phyloP scores from a whole-genome alignment of 768 basidiomycete genomes.

The Kwoniella botswanensis region DNA sequence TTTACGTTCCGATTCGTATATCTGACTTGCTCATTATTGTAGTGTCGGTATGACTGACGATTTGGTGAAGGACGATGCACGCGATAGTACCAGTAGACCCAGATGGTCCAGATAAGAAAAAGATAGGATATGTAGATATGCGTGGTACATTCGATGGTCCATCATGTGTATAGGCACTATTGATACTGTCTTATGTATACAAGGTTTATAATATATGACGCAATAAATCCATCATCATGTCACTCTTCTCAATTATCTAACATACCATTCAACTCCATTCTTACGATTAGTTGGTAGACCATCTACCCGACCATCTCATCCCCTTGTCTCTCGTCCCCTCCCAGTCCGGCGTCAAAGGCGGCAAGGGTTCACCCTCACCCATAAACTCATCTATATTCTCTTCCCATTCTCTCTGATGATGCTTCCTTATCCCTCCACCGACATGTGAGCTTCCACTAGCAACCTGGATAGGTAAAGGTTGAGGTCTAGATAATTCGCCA shows the following conservation, averaged over 20 bases:
- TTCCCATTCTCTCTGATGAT: not conserved
- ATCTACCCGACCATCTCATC: slow-evolving; percentile 9
- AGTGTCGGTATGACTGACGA: not conserved
- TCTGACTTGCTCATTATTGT: not conserved
- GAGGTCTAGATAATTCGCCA: slow-evolving; percentile 8
- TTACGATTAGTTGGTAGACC: not conserved
- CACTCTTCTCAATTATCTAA: no score
- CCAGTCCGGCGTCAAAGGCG: slow-evolving; percentile 1
- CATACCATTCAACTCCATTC: no score
- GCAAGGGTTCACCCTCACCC: not conserved
- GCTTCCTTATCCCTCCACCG: not conserved
- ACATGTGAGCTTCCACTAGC: not conserved
- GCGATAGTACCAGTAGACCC: not conserved
- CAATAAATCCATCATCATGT: no score
- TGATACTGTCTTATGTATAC: no score
- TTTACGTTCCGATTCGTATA: not conserved
- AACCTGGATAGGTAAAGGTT: not conserved
- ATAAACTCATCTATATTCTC: slow-evolving; percentile 9
- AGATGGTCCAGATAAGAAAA: not conserved
- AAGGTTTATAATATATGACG: no score
- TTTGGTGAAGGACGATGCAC: not conserved
- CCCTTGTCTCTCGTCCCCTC: slow-evolving; percentile 1
- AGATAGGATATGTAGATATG: no score
- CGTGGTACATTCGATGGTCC: no score
- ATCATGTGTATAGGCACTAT: no score